Conservation (phyloP, 768 basidiomycete genomes). For the Tylopilus sp. region DNA sequence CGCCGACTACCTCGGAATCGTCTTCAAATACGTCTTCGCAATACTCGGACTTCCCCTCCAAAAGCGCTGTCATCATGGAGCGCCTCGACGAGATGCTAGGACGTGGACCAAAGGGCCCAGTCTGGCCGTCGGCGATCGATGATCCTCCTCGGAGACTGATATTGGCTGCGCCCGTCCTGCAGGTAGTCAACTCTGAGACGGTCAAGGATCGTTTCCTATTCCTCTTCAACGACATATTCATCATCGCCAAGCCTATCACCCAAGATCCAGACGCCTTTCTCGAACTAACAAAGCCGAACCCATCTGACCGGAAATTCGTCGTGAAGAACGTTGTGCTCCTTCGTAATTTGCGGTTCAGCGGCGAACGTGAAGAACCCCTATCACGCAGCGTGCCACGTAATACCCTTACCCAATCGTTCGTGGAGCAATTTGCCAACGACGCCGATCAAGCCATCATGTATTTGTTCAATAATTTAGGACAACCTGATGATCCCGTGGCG, state of each 20-base stretch:
- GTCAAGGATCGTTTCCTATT: conserved; percentile 96
- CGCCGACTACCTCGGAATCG: conserved; percentile 67
- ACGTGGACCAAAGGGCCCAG: conserved; percentile 53
- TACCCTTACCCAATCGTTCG: conserved; percentile 66
- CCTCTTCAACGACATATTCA: conserved; percentile 93
- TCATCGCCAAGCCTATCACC: conserved; percentile 87
- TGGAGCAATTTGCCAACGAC: conserved; percentile 75
- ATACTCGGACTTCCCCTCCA: conserved; percentile 47
- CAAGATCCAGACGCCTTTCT: conserved; percentile 62
- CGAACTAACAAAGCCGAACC: conserved; percentile 53
- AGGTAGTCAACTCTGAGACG: conserved; percentile 91
- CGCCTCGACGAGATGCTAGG: conserved; percentile 69
- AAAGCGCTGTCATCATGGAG: conserved; percentile 58
- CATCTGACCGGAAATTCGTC: conserved; percentile 71
- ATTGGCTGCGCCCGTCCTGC: conserved; percentile 81
- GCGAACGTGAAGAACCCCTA: conserved; percentile 64
- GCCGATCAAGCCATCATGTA: conserved; percentile 75
- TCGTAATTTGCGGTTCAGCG: conserved; percentile 60
- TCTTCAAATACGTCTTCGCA: conserved; percentile 73
- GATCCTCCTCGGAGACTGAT: conserved; percentile 85
- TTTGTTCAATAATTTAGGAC: conserved; percentile 60
- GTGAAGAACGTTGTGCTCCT: conserved; percentile 90
- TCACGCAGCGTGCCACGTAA: conserved; percentile 50
- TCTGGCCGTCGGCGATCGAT: conserved; percentile 68
- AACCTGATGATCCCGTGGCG: conserved; percentile 63